These are phyloP conservation scores for Nakazawaea anatomiae DNA, from an alignment of 805 yeast genomes.

Conservation along the genomic window DNA sequence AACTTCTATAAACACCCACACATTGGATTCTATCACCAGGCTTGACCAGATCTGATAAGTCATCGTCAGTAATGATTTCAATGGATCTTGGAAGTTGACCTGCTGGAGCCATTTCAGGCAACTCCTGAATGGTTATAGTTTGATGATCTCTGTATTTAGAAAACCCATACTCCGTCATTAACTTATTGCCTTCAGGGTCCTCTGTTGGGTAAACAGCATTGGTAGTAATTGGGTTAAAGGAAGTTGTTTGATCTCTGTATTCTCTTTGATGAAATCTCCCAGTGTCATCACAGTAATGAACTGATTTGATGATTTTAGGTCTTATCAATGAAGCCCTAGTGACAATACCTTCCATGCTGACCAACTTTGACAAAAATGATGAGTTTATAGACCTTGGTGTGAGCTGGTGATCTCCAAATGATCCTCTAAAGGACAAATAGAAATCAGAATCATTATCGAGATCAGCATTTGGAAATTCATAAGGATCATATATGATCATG, in stretches of 20 bases:
- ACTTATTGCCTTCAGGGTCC: constrained; percentile 84
- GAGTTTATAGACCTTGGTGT: constrained; percentile 87
- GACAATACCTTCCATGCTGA: constrained; percentile 91
- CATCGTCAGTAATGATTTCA: constrained; percentile 92
- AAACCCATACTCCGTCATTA: constrained; percentile 88
- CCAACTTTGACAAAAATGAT: constrained; percentile 67
- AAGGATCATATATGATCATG: constrained; percentile 61
- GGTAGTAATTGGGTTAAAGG: constrained; percentile 77
- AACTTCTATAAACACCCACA: constrained; percentile 88
- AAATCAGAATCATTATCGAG: constrained; percentile 57
- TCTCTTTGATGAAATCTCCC: constrained; percentile 85
- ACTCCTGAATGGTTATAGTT: constrained; percentile 87
- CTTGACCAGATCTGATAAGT: constrained; percentile 83
- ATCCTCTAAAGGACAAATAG: constrained; percentile 78
- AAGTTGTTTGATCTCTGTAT: constrained; percentile 87
- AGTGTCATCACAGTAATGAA: constrained; percentile 85
- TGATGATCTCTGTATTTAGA: constrained; percentile 93
- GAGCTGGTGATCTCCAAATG: constrained; percentile 83
- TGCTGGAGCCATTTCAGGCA: constrained; percentile 97
- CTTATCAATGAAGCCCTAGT: constrained; percentile 90
- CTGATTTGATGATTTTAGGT: constrained; percentile 87
- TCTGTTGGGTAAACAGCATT: constrained; percentile 89
- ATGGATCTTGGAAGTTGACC: constrained; percentile 94
- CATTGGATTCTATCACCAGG: constrained; percentile 96
- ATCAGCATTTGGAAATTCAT: constrained; percentile 44